Evolutionary conservation across 805 yeast genomes (phyloP), one percentile per base, ranked within the genome.

Genomic region (Diddensiella transvaalensis): DNA sequence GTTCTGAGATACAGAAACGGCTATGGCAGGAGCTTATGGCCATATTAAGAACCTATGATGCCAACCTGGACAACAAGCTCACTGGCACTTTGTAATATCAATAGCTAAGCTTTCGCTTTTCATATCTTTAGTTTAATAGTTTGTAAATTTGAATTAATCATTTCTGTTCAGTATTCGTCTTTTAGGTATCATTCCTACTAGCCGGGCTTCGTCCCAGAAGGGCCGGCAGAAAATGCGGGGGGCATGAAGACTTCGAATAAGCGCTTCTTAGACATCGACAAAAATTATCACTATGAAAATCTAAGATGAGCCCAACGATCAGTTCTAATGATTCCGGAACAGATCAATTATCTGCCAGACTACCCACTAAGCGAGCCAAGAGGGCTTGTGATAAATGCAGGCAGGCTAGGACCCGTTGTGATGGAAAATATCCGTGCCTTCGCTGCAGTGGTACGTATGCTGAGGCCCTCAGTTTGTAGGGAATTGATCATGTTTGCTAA

Each of bases 351-450:
- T 8, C 11, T 8, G 13, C 8, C 11, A 8, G 32, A 26, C 32
- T 13, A 26, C 32, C 11, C 8, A 13, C 32, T 8, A 47, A 45
- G n/a, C 50, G 62, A 13, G 55, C 55, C 19, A 39, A 52, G 4
- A 33, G 74, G 42, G 78, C 78, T 0, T 74, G 78, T 53, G 79
- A 74, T 53, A 54, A 64, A 10, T 74, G 78, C 57, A 71, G 74
- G 47, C 65, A 63, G 39, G 66, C 69, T 44, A 59, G 78, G 48
- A 70, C 76, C 1, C 71, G 71, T 48, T 74, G 78, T 54, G 73
- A 74, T 44, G 78, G 78, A 3, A 65, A 62, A n/a, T 52, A 49
- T 3, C 78, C 78, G 0, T 74, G 78, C 51, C 52, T 60, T 2
- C 73, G 72, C 45, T 74, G 78, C 46, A 11, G 51, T 1, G 63